Conservation (phyloP, 73 alveolate species). For the Uronychia setigera region DNA sequence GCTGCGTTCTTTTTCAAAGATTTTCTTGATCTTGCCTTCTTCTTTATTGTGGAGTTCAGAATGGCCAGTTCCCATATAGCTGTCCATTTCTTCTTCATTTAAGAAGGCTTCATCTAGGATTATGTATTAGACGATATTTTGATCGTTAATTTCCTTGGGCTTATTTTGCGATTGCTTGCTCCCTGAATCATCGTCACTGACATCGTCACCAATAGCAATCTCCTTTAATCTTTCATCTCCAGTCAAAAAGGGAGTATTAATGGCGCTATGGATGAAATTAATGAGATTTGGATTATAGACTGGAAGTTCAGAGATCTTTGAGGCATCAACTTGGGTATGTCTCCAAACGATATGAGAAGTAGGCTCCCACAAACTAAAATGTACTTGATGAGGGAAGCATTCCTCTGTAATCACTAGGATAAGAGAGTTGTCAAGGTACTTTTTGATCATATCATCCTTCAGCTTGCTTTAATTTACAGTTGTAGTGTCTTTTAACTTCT, state of each 20-base stretch:
- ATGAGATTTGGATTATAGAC: neutral
- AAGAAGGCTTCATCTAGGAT: neutral
- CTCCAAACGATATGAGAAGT: slow-evolving; percentile 27
- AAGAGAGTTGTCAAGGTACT: slow-evolving; percentile 38
- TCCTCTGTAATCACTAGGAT: slow-evolving; percentile 19
- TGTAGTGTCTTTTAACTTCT: neutral
- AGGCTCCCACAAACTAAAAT: slow-evolving; percentile 32
- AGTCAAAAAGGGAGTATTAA: neutral
- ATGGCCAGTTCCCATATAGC: neutral
- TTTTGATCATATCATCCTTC: slow-evolving; percentile 8
- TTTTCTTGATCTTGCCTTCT: neutral
- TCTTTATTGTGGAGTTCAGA: neutral
- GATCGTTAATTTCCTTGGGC: neutral
- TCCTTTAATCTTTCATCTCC: neutral
- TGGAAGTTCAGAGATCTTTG: neutral
- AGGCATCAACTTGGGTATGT: neutral
- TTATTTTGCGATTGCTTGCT: too few relatives aligned
- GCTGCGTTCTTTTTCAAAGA: neutral
- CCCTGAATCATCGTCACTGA: neutral
- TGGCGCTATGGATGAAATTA: neutral
- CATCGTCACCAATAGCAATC: neutral
- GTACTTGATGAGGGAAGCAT: slow-evolving; percentile 30
- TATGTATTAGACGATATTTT: neutral
- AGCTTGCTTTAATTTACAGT: slow-evolving; percentile 21
- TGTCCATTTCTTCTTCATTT: neutral